Base-by-base conservation (phyloP, 805 yeast species). In the Candida morakotiae region DNA sequence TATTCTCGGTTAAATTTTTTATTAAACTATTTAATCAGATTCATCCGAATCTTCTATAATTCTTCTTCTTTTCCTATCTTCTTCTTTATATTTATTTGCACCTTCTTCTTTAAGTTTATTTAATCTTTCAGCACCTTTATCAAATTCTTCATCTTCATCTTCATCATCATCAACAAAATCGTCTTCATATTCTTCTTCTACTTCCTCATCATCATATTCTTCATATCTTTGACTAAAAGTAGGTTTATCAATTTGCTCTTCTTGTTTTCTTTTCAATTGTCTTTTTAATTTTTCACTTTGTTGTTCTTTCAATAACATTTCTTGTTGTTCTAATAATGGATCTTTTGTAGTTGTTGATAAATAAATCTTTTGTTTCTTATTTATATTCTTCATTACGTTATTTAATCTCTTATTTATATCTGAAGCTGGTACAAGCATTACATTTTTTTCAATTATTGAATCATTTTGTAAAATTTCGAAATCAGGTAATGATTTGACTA, bases 401-500 rank as follows among this genome's bases (percentile, higher is more conserved):
- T 96, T 87, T 46, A 93, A 71, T 53, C 80, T 77, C 48, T 77
- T 73, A 58, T 91, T 98, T 3, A 95, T 83, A 36, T 76, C 75
- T 0, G 97, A 87, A 0, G 96, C 80, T 13, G 98, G 98, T 35
- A 88, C 77, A 39, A 93, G 77, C 56, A 82, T 83, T 51, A 87
- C 73, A 2, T 79, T 60, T 49, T 83, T 79, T 32, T 68, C 71
- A 38, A 93, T 64, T 16, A 77, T 62, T n/a, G 81, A 71, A 35
- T 84, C 79, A 15, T 84, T 73, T 50, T 80, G 81, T 50, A 87
- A 73, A 31, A 87, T 67, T 51, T 83, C 88, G 40, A 80, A 81
- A 29, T 74, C 77, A 39, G 82, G 83, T 51, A 83, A 84, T 22
- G 87, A 77, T 20, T 76, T 73, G 1, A 85, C 81, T 34, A 93